These are phyloP conservation scores for Xylariaceae sp. DNA, from an alignment of 2,329 filamentous ascomycete species.

Conservation along the genomic window DNA sequence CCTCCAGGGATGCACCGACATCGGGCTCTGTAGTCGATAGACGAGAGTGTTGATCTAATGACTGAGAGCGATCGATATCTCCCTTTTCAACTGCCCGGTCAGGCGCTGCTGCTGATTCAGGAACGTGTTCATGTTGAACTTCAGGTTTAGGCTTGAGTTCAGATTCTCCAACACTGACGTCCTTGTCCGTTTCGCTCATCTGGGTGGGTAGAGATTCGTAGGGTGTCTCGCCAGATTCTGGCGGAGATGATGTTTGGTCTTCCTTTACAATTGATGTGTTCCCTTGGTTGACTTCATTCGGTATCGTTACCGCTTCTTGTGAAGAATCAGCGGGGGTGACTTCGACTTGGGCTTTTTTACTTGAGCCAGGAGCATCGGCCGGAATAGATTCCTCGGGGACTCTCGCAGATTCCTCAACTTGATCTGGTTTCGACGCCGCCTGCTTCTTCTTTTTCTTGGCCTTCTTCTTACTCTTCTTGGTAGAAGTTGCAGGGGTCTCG, in stretches of 20 bases:
- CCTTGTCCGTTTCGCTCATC: constrained; percentile 13
- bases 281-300: background rate
- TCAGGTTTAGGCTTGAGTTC: constrained; percentile 16
- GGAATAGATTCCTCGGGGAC: background rate
- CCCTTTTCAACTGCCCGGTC: background rate
- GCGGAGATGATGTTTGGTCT: background rate
- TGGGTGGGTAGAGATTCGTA: constrained; percentile 3
- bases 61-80: background rate
- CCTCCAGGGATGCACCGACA: background rate
- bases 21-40: background rate
- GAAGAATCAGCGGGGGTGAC: background rate
- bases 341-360: background rate
- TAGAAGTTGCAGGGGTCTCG: constrained; percentile 1
- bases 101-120: constrained; percentile 14
- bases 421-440: constrained; percentile 3
- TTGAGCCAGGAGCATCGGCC: background rate
- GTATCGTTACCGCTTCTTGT: background rate
- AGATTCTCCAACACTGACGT: constrained; percentile 11
- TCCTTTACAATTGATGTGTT: background rate
- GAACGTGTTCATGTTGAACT: constrained; percentile 11
- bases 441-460: constrained; percentile 31
- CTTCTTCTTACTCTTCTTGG: constrained; percentile 27
- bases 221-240: constrained; percentile 1
- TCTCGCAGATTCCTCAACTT: constrained; percentile 6
- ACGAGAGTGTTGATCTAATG: background rate